Percentiles rank a stretch among this genome's conserved stretches.
phyloP scores from a whole-genome alignment of 139 green algal genomes.

The Chlorella vulgaris region DNA sequence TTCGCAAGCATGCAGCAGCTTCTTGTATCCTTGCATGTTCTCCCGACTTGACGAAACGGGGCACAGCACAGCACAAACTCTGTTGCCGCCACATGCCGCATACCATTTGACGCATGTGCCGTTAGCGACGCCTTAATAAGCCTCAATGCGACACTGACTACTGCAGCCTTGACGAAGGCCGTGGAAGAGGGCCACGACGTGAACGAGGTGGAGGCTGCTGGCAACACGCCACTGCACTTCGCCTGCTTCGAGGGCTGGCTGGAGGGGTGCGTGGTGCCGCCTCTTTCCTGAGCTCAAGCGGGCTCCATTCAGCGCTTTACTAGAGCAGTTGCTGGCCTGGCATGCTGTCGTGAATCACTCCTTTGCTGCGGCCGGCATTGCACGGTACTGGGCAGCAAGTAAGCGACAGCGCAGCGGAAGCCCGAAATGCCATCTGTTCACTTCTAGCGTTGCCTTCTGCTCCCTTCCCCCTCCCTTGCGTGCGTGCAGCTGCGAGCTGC shows the following conservation, averaged over 20 bases:
- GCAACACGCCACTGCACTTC: constrained; percentile 87
- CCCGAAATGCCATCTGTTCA: neutral
- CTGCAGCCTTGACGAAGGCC: constrained; percentile 59
- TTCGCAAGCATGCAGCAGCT: neutral
- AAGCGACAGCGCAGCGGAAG: too few species aligned
- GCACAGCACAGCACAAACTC: too few species aligned
- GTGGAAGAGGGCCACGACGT: constrained; percentile 75
- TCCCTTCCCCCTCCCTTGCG: too few species aligned
- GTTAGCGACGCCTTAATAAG: neutral
- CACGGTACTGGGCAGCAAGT: too few species aligned
- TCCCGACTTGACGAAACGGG: too few species aligned
- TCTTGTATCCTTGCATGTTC: neutral
- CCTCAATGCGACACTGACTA: neutral
- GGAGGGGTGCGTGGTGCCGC: constrained; percentile 58
- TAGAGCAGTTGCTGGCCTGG: too few species aligned
- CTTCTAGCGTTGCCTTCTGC: neutral
- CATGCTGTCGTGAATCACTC: too few species aligned
- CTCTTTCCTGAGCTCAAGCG: too few species aligned
- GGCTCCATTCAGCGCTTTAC: neutral
- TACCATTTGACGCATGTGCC: too few species aligned
- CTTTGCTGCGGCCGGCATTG: too few species aligned
- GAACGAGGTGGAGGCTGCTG: constrained; percentile 93
- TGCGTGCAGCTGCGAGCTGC: constrained; percentile 68
- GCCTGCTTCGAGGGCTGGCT: constrained; percentile 87
- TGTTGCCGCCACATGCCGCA: too few species aligned